These are phyloP conservation scores for Pythium oligandrum DNA, from an alignment of 352 stramenopile species.

Conservation along the genomic window DNA sequence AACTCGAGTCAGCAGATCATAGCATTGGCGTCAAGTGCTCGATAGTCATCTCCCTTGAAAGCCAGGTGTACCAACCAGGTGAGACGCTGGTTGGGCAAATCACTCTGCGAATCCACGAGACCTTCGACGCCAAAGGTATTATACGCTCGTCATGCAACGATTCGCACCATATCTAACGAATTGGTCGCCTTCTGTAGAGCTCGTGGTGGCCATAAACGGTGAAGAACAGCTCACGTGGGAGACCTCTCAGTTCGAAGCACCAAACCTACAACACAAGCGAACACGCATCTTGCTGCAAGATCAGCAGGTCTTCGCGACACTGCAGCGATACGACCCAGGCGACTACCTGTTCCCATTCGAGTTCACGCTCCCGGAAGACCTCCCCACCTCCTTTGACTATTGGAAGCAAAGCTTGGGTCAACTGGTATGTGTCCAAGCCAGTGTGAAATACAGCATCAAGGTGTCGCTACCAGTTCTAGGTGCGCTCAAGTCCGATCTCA, in stretches of 20 bases:
- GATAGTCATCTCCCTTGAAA: constrained; percentile 7
- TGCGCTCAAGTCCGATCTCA: too few relatives aligned
- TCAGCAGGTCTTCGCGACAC: constrained; percentile 1
- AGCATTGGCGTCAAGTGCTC: constrained; percentile 12
- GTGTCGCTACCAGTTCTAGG: too few relatives aligned
- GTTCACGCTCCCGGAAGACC: constrained; percentile 4
- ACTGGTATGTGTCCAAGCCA: constrained; percentile 9
- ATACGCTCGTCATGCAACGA: neutral
- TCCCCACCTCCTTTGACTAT: constrained; percentile 10
- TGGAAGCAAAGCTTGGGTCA: constrained; percentile 3
- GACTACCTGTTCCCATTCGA: constrained; percentile 12
- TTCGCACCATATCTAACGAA: too few relatives aligned
- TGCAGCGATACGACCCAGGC: constrained; percentile 8
- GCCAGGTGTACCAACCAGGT: constrained; percentile 7
- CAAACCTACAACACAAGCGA: constrained; percentile 6
- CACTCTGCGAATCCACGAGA: constrained; percentile 4
- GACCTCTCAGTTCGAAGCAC: constrained; percentile 1
- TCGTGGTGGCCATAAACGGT: constrained; percentile 9
- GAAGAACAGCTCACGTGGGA: constrained; percentile 15
- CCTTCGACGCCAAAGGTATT: constrained; percentile 2
- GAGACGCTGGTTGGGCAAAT: constrained; percentile 9
- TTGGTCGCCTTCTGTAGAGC: neutral
- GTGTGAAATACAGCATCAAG: too few relatives aligned
- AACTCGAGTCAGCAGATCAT: constrained; percentile 9
- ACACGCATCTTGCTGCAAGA: constrained; percentile 12